phyloP scores from a whole-genome alignment of 202 grass and related monocot species.

The Schoenoplectus triqueter region DNA sequence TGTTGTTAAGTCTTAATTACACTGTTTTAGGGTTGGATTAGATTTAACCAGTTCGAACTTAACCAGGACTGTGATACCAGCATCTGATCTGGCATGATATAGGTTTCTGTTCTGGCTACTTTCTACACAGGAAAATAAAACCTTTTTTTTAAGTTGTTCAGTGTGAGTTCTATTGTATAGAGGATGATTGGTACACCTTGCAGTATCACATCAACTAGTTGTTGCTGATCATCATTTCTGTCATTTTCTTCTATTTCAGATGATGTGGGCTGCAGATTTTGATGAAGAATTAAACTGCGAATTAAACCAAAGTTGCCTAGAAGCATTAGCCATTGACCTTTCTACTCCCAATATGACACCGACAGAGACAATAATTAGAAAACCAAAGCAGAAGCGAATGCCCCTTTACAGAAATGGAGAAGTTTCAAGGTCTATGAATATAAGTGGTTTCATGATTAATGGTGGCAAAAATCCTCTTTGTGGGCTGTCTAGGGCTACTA shows the following conservation, averaged over 20 bases:
- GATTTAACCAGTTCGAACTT: not conserved
- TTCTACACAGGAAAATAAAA: constrained; percentile 30
- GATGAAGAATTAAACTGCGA: constrained; percentile 62
- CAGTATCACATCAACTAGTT: constrained; percentile 1
- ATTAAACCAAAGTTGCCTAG: constrained; percentile 81
- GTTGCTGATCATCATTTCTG: not conserved
- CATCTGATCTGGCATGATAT: not conserved
- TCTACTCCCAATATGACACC: constrained; percentile 56
- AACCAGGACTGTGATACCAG: constrained; percentile 3
- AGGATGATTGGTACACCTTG: constrained; percentile 22
- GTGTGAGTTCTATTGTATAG: not conserved
- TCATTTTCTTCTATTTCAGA: constrained; percentile 56
- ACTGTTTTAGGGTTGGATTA: not conserved
- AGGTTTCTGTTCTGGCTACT: constrained; percentile 3
- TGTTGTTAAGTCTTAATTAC: constrained; percentile 21
- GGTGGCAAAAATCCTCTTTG: constrained; percentile 68
- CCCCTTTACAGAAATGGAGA: constrained; percentile 59
- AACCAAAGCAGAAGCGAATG: constrained; percentile 54
- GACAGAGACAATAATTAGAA: constrained; percentile 50
- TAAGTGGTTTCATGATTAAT: constrained; percentile 50
- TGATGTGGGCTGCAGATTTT: constrained; percentile 99
- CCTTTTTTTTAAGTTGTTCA: not conserved
- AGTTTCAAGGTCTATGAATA: constrained; percentile 44
- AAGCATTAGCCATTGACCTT: constrained; percentile 60
- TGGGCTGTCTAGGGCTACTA: constrained; percentile 74